Evolutionary conservation across 129 eudicot species (phyloP).

Genomic region (Helianthus tuberosus): DNA sequence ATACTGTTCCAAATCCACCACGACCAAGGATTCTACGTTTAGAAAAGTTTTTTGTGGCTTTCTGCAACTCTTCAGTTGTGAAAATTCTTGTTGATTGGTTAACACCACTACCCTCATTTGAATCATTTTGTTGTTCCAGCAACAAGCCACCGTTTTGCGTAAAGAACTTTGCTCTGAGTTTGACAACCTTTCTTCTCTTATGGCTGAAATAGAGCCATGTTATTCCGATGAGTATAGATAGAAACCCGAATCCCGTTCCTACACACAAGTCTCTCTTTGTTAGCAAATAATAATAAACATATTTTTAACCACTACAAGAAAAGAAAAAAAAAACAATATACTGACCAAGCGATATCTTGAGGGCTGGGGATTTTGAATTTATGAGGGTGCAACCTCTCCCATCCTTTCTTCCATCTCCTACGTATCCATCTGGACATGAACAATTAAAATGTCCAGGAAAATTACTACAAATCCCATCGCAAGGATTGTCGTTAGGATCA

Average conservation of each 20-base stretch:
- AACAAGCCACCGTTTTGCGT: constrained; percentile 47
- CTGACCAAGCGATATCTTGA: constrained; percentile 41
- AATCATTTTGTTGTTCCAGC: constrained; percentile 33
- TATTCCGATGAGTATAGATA: constrained; percentile 23
- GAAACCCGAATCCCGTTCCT: constrained; percentile 36
- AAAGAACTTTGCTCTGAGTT: constrained; percentile 33
- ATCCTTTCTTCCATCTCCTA: constrained; percentile 47
- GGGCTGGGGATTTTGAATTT: constrained; percentile 29
- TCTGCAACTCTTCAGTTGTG: constrained; percentile 37
- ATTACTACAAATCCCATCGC: constrained; percentile 40
- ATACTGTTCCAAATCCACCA: constrained; percentile 53
- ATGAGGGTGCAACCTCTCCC: constrained; percentile 39
- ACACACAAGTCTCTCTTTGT: constrained; percentile 2
- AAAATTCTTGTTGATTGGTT: constrained; percentile 21
- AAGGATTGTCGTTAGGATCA: constrained; percentile 25
- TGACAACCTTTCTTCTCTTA: constrained; percentile 26
- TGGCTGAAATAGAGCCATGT: constrained; percentile 32
- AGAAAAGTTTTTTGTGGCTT: constrained; percentile 57
- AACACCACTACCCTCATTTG: constrained; percentile 31
- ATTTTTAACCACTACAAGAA: no score
- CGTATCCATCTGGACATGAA: constrained; percentile 42
- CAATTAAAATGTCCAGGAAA: constrained; percentile 40
- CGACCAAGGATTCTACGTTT: constrained; percentile 41
- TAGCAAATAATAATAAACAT: no score
- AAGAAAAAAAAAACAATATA: neutral